Conservation (phyloP, 805 yeast genomes). For the Suhomyces prunicola region DNA sequence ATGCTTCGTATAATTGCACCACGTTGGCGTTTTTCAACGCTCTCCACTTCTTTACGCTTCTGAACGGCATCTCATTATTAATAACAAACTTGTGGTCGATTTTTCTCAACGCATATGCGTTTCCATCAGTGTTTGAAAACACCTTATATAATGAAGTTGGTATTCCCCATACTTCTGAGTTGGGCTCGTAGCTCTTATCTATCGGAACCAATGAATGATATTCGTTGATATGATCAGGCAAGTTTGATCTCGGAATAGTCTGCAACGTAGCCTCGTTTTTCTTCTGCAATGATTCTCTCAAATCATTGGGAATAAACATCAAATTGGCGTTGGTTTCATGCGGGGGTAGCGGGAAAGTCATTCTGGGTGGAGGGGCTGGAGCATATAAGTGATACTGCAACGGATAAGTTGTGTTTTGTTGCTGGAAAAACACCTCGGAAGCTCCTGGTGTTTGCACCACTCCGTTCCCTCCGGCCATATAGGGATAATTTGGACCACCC, state of each 20-base stretch:
- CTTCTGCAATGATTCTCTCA: constrained; percentile 67
- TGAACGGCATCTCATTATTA: constrained; percentile 55
- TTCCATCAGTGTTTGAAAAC: constrained; percentile 73
- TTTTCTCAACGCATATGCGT: constrained; percentile 70
- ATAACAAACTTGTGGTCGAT: constrained; percentile 48
- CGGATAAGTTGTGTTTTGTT: constrained; percentile 37
- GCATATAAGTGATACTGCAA: constrained; percentile 86
- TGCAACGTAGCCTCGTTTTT: constrained; percentile 82
- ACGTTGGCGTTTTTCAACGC: constrained; percentile 49
- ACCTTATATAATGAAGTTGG: constrained; percentile 73
- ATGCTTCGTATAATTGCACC: constrained; percentile 72
- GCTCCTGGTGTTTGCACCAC: constrained; percentile 12
- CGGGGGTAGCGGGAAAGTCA: constrained; percentile 55
- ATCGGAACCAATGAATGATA: constrained; percentile 86
- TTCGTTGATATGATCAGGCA: constrained; percentile 58
- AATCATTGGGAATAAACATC: constrained; percentile 67
- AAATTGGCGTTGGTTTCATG: constrained; percentile 69
- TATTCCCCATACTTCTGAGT: constrained; percentile 46
- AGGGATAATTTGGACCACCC: constrained; percentile 16
- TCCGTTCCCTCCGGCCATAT: constrained; percentile 14
- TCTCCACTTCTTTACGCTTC: constrained; percentile 66
- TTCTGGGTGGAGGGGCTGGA: constrained; percentile 79
- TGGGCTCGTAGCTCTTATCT: constrained; percentile 43
- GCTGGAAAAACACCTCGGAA: constrained; percentile 20
- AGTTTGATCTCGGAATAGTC: constrained; percentile 44